Conservation (phyloP, 2,329 filamentous ascomycete genomes). For the Stylonectria norvegica region DNA sequence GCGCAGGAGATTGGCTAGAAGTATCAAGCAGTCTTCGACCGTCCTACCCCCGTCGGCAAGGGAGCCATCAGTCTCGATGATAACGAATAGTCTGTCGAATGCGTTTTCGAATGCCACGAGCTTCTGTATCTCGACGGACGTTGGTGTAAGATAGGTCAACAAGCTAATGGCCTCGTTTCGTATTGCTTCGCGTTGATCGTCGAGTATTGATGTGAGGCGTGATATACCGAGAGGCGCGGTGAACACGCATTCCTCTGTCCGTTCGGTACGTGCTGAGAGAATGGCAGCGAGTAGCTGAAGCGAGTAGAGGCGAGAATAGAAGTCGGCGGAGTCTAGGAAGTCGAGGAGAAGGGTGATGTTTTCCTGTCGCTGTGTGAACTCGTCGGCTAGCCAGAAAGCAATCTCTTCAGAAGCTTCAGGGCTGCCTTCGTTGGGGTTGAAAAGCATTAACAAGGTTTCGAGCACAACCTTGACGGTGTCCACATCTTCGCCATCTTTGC, state of each 20-base stretch:
- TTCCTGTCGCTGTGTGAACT: constrained; percentile 96
- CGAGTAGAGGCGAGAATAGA: constrained; percentile 87
- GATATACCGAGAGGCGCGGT: constrained; percentile 85
- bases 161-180: constrained; percentile 85
- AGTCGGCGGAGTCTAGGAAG: constrained; percentile 81
- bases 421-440: constrained; percentile 68
- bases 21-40: constrained; percentile 88
- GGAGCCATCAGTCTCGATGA: constrained; percentile 79
- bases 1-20: constrained; percentile 83
- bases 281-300: constrained; percentile 87
- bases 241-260: constrained; percentile 92
- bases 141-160: constrained; percentile 81
- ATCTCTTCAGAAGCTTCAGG: constrained; percentile 95
- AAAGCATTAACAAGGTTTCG: constrained; percentile 93
- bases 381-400: constrained; percentile 90
- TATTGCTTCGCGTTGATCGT: constrained; percentile 81
- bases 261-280: constrained; percentile 77
- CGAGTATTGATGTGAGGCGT: constrained; percentile 76
- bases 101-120: constrained; percentile 93
- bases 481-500: constrained; percentile 87
- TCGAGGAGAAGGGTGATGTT: constrained; percentile 89
- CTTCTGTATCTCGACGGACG: constrained; percentile 86
- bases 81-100: constrained; percentile 79
- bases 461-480: constrained; percentile 94
- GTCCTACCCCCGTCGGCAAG: constrained; percentile 78